phyloP scores from a whole-genome alignment of 1,284 basidiomycete genomes.

The Trichosporon ovoides region DNA sequence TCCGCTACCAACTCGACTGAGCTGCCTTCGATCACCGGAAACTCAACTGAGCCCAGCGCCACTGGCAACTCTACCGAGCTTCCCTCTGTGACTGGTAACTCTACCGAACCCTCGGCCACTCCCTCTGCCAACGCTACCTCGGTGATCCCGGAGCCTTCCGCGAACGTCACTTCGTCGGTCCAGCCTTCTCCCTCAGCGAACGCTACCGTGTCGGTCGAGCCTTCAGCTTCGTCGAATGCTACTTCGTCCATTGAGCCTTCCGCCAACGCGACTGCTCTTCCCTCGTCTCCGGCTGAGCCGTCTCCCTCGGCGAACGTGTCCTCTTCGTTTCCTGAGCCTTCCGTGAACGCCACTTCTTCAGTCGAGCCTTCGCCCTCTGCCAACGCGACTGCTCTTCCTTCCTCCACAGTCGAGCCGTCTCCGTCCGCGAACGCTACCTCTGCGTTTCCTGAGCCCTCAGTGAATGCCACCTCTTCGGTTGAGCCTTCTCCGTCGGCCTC shows the following conservation, averaged over 20 bases:
- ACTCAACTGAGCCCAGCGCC: neutral
- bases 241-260: too few species aligned
- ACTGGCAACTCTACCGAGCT: slow-evolving; percentile 3
- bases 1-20: neutral
- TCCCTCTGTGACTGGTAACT: neutral
- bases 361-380: slow-evolving; percentile 7
- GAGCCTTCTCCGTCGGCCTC: slow-evolving; percentile 4
- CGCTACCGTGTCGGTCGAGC: slow-evolving; percentile 4
- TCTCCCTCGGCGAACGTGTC: neutral
- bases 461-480: neutral
- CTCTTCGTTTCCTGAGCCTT: neutral
- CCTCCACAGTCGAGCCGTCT: neutral
- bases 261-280: too few species aligned
- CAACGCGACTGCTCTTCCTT: neutral
- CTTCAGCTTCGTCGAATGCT: too few species aligned
- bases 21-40: slow-evolving; percentile 5
- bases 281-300: too few species aligned
- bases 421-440: neutral
- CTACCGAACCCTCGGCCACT: slow-evolving; percentile 1
- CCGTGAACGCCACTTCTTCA: neutral
- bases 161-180: neutral
- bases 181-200: slow-evolving; percentile 17
- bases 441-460: neutral
- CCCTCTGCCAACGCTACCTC: slow-evolving; percentile 6
- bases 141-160: neutral